These are phyloP conservation scores for Solanum chilense DNA, from an alignment of 257 asterid species.

Conservation along the genomic window DNA sequence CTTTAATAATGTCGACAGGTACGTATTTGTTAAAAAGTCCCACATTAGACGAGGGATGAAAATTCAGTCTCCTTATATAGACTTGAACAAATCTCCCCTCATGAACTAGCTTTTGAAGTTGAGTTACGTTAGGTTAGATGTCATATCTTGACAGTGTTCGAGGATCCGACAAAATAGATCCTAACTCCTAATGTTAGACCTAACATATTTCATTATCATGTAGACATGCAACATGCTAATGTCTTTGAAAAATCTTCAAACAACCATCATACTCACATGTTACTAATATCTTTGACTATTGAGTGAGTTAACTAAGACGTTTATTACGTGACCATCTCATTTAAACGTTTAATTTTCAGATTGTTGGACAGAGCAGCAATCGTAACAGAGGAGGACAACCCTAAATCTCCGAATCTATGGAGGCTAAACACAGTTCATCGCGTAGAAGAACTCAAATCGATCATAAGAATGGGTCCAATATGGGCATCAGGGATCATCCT, in stretches of 20 bases:
- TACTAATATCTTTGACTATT: not conserved
- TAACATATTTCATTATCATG: not conserved
- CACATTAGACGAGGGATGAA: too few species aligned
- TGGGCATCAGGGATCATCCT: slow-evolving; percentile 87
- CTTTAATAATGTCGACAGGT: not conserved
- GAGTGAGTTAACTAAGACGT: not conserved
- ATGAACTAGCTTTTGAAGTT: too few species aligned
- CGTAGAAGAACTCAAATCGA: slow-evolving; percentile 73
- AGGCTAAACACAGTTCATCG: slow-evolving; percentile 70
- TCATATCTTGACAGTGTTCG: not conserved
- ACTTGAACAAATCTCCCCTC: too few species aligned
- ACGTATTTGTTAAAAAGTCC: too few species aligned
- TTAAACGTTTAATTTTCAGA: slow-evolving; percentile 16
- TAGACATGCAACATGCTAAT: not conserved
- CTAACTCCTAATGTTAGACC: too few species aligned
- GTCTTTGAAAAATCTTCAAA: not conserved
- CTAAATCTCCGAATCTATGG: slow-evolving; percentile 55
- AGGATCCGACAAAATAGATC: not conserved
- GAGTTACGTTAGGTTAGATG: too few species aligned
- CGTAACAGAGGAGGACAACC: slow-evolving; percentile 41
- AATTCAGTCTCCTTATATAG: too few species aligned
- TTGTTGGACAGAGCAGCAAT: slow-evolving; percentile 74
- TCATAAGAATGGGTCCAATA: slow-evolving; percentile 84
- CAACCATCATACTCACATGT: not conserved
- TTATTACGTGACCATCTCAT: not conserved